Evolutionary conservation across 805 yeast genomes (phyloP), one percentile per base, ranked within the genome.

Genomic region (Suhomyces vadensis): DNA sequence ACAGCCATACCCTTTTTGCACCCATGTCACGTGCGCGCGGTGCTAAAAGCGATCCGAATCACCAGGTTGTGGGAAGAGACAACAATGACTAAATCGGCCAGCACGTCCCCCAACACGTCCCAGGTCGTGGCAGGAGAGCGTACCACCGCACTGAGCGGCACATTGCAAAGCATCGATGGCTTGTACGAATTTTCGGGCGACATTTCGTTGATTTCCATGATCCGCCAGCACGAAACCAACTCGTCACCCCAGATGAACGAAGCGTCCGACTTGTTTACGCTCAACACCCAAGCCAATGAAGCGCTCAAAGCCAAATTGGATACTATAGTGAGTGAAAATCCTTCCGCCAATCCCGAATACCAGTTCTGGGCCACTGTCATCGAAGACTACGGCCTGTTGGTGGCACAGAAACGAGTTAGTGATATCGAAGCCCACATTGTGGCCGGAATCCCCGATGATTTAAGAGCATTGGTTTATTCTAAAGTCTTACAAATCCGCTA

Each of bases 391-490:
- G 47, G 41, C 21, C 55, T 43, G 35, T 46, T 37, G 19, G 35
- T 57, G 5, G 31, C 42, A 13, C 41, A 47, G 16, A 24, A 33
- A 14, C 31, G 37, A 13, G 36, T 40, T 6, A 39, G 20, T 13
- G 50, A 47, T 13, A 46, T 67, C 22, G 70, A 65, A 43, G 20
- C 36, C 4, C 52, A 58, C 7, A 37, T 71, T 14, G 24, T 54
- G 1, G 27, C 42, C 3, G 73, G 74, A 0, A 59, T 71, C 4
- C 73, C 75, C 1, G 49, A 29, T 2, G 48, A 53, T 2, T 50
- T 64, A 36, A 53, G 74, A 33, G 53, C 62, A 3, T 43, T 58
- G n/a, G 60, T 66, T 0, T 71, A 71, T 43, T 52, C 65, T 37
- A 65, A 63, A 42, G 54, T 58, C 3, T 52, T 70, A 39, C 65